Base-by-base conservation (phyloP, 176 grass and related monocot genomes). In the Phoenix dactylifera region DNA sequence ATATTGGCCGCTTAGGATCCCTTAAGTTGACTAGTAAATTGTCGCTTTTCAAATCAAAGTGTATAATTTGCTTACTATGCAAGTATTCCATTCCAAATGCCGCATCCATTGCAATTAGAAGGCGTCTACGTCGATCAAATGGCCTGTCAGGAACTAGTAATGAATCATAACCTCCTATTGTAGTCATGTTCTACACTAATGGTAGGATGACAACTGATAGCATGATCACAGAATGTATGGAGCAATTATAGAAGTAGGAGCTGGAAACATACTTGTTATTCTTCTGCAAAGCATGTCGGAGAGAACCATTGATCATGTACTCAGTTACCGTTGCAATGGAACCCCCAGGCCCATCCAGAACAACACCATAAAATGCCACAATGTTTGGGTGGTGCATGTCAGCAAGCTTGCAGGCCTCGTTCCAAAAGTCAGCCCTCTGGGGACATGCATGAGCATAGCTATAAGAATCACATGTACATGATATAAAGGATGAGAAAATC, bases 41-140 rank as follows among this genome's bases (percentile, higher is more conserved):
- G 51, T 99, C 94, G 65, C 94, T 93, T 79, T 99, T 99, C 50
- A 99, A 55, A 66, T 99, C 94, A 64, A 99, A 99, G 64, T 99
- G 94, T 55, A 99, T 85, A 15, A 99, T 99, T 66, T 99, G 86
- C 64, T 89, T 99, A 68, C 80, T 85, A 65, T 99, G 94, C 79
- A 99, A 74, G 68, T 99, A 99, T 65, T 92, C 94, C 94, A 99
- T 99, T 63, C 94, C 94, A 81, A 99, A 99, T 30, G 94, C 94
- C 18, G 85, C 89, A 76, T 93, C 94, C 94, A 99, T 99, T 48
- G 94, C 88, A 80, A 99, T 83, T 58, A 93, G 79, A 67, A 99
- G 70, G 53, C 85, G 63, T 71, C 81, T 89, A n/a, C 82, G 78
- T 35, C 44, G 62, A 83, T 93, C 88, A 18, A 99, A 76, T 4